Evolutionary conservation across 2,329 filamentous ascomycete genomes (phyloP).

Genomic region (Colletotrichum truncatum): DNA sequence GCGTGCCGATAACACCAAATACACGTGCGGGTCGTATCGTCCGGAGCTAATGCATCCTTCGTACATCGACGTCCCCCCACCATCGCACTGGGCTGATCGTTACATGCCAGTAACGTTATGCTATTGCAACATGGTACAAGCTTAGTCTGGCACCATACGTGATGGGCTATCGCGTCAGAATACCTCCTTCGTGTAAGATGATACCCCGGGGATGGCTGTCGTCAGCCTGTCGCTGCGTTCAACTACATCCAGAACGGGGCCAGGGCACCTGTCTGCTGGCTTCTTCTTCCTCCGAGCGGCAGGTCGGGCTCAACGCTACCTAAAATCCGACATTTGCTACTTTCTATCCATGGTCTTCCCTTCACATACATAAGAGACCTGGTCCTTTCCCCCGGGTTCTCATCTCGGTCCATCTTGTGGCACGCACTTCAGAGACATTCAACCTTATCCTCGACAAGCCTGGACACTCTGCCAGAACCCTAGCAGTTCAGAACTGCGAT

Average conservation of each 20-base stretch:
- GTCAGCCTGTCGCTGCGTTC: conserved; percentile 3
- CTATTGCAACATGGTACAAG: conserved; percentile 15
- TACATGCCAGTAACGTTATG: conserved; percentile 1
- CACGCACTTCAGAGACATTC: conserved; percentile 16
- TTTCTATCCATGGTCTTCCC: not conserved
- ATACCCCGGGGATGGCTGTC: not conserved
- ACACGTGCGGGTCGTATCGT: conserved; percentile 2
- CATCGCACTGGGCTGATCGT: not conserved
- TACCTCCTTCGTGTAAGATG: conserved; percentile 8
- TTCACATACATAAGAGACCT: conserved; percentile 17
- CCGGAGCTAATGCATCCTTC: conserved; percentile 25
- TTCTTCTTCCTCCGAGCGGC: conserved; percentile 13
- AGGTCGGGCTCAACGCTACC: conserved; percentile 15
- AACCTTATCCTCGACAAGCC: not conserved
- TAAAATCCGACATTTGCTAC: conserved; percentile 16
- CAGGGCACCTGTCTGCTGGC: not conserved
- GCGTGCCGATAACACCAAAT: not conserved
- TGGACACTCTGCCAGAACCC: not conserved
- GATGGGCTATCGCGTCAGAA: conserved; percentile 19
- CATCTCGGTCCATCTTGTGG: not conserved
- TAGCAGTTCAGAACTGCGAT: not conserved
- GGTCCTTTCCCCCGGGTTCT: not conserved
- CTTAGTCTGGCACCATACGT: conserved; percentile 4
- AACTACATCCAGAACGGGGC: not conserved
- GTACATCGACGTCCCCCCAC: conserved; percentile 5